Conservation (phyloP, 2,329 filamentous ascomycete genomes). For the Arthrobotrys sphaeroides region DNA sequence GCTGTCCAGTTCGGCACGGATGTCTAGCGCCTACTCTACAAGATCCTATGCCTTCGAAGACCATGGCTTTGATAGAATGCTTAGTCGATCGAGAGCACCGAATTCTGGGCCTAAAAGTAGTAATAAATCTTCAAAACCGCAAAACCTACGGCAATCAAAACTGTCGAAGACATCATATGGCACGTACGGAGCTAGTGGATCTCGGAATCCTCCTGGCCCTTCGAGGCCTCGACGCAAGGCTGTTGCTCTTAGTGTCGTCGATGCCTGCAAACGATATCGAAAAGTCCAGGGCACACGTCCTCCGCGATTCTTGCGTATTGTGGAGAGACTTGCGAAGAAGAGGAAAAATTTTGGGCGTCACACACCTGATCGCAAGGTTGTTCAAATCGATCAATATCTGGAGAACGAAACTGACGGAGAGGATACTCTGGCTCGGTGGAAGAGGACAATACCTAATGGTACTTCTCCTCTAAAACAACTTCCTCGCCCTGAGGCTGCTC, state of each 20-base stretch:
- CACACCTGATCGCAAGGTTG: conserved; percentile 32
- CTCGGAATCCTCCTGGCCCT: not conserved
- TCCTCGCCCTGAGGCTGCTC: not conserved
- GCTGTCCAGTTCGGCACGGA: not conserved
- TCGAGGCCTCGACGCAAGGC: conserved; percentile 16
- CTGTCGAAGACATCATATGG: not conserved
- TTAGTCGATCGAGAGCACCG: conserved; percentile 3
- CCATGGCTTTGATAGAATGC: conserved; percentile 41
- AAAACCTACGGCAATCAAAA: conserved; percentile 19
- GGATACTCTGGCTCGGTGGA: conserved; percentile 36
- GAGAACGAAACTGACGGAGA: conserved; percentile 50
- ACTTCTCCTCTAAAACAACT: not conserved
- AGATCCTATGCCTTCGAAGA: conserved; percentile 43
- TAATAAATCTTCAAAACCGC: not conserved
- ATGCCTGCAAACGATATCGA: conserved; percentile 39
- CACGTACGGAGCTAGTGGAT: not conserved
- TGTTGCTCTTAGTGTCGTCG: conserved; percentile 41
- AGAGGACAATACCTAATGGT: conserved; percentile 5
- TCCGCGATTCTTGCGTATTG: conserved; percentile 43
- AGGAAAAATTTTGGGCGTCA: conserved; percentile 26
- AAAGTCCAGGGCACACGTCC: conserved; percentile 21
- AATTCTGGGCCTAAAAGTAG: not conserved
- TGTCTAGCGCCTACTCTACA: not conserved
- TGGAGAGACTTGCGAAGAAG: conserved; percentile 36
- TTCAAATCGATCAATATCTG: conserved; percentile 30